Conservation (phyloP, 225 moss, liverwort and hornwort species). For the Physcomitrellopsis africana region DNA sequence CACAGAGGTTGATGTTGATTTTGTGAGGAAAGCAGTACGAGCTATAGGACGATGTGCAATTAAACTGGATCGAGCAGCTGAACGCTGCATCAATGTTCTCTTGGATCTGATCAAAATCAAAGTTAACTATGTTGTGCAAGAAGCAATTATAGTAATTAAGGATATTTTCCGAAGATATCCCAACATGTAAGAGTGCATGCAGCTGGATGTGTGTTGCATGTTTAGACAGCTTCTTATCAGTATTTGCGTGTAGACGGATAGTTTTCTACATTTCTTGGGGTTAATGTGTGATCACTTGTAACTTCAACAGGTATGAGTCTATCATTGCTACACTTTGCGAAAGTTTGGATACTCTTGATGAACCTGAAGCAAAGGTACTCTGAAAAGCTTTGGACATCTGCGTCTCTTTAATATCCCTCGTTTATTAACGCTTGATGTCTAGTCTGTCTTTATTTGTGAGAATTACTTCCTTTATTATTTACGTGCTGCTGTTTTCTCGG, state of each 20-base stretch:
- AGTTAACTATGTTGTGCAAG: conserved; percentile 99
- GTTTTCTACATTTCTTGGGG: conserved; percentile 5
- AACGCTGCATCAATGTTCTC: conserved; percentile 95
- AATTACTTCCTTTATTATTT: background rate
- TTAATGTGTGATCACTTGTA: conserved; percentile 18
- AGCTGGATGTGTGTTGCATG: conserved; percentile 4
- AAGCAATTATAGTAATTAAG: conserved; percentile 98
- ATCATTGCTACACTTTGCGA: conserved; percentile 99
- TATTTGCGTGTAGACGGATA: conserved; percentile 7
- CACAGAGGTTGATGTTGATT: conserved; percentile 98
- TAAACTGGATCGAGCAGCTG: conserved; percentile 94
- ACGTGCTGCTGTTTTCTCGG: conserved; percentile 5
- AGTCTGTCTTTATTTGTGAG: background rate
- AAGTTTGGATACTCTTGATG: conserved; percentile 98
- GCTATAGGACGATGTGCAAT: conserved; percentile 98
- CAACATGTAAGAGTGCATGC: conserved; percentile 66
- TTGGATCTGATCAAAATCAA: conserved; percentile 98
- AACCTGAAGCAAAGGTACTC: conserved; percentile 95
- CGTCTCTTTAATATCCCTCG: background rate
- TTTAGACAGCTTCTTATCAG: background rate
- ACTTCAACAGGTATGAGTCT: conserved; percentile 82
- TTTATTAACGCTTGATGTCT: background rate
- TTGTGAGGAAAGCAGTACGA: conserved; percentile 96
- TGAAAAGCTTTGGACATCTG: background rate
- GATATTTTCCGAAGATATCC: conserved; percentile 99